Conservation (phyloP, 2,329 filamentous ascomycete species). For the Fusarium buharicum region DNA sequence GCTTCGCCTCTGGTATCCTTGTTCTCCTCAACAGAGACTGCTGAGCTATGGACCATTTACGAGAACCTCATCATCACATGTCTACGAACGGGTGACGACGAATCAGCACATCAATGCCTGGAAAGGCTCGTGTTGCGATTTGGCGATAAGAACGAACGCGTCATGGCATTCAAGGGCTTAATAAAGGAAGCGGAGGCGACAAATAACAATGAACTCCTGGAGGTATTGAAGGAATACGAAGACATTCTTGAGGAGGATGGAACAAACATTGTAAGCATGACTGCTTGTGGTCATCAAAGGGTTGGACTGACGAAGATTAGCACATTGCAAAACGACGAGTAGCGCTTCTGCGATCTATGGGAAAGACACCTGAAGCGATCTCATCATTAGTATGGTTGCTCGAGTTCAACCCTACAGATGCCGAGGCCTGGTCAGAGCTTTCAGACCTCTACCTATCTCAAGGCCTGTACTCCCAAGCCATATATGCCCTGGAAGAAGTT, state of each 20-base stretch:
- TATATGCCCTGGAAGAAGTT: slow-evolving; percentile 91
- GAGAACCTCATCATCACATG: slow-evolving; percentile 89
- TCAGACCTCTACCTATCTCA: slow-evolving; percentile 86
- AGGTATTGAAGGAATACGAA: slow-evolving; percentile 81
- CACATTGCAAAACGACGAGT: slow-evolving; percentile 86
- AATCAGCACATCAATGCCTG: slow-evolving; percentile 78
- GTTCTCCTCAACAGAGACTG: slow-evolving; percentile 71
- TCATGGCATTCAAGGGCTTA: slow-evolving; percentile 84
- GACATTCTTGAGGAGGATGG: slow-evolving; percentile 76
- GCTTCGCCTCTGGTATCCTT: slow-evolving; percentile 65
- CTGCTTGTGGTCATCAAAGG: background rate
- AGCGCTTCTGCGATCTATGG: slow-evolving; percentile 80
- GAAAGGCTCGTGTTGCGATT: slow-evolving; percentile 82
- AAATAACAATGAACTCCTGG: slow-evolving; percentile 71
- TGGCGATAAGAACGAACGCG: slow-evolving; percentile 82
- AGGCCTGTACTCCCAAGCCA: slow-evolving; percentile 81
- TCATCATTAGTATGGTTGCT: slow-evolving; percentile 78
- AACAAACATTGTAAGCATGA: slow-evolving; percentile 76
- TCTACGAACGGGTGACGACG: slow-evolving; percentile 84
- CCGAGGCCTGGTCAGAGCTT: slow-evolving; percentile 92
- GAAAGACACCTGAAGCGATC: slow-evolving; percentile 77
- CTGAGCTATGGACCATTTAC: slow-evolving; percentile 84
- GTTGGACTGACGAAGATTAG: slow-evolving; percentile 56
- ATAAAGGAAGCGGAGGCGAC: slow-evolving; percentile 84
- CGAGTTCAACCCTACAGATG: slow-evolving; percentile 87